phyloP scores from a whole-genome alignment of 2,329 filamentous ascomycete genomes.

The Fusarium pininemorale region DNA sequence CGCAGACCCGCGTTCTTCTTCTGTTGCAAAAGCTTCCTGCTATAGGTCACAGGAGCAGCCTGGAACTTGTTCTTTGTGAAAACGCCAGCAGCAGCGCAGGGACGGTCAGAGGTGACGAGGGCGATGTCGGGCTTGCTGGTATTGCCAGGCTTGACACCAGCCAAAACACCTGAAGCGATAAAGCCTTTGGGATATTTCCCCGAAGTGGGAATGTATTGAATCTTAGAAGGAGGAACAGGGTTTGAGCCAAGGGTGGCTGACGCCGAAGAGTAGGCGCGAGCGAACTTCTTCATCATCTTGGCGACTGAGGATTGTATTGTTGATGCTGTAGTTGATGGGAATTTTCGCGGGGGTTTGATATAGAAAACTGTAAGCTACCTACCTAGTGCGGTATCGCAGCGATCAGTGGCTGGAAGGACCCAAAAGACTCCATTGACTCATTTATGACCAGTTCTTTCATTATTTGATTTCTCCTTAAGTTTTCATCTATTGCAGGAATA shows the following conservation, averaged over 20 bases:
- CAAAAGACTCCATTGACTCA: constrained; percentile 17
- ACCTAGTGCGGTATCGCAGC: constrained; percentile 33
- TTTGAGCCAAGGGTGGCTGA: constrained; percentile 39
- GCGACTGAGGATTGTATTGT: constrained; percentile 16
- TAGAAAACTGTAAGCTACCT: neutral
- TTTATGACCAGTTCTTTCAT: neutral
- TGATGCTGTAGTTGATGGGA: constrained; percentile 5
- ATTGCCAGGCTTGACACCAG: constrained; percentile 93
- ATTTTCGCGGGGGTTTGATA: constrained; percentile 28
- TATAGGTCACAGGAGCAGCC: constrained; percentile 91
- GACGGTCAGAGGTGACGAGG: constrained; percentile 84
- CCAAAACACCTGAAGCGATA: constrained; percentile 83
- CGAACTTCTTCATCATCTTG: constrained; percentile 45
- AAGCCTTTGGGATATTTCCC: constrained; percentile 94
- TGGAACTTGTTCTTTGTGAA: constrained; percentile 99
- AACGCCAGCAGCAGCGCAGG: constrained; percentile 88
- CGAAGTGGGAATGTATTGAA: constrained; percentile 85
- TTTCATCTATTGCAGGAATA: neutral
- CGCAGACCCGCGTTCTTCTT: constrained; percentile 75
- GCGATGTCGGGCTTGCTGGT: constrained; percentile 91
- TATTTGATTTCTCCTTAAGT: neutral
- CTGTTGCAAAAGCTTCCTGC: constrained; percentile 73
- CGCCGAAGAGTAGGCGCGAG: constrained; percentile 48
- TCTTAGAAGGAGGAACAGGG: constrained; percentile 78
- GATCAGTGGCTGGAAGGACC: constrained; percentile 20